Percentiles rank a stretch among this genome's conserved stretches.
Evolutionary conservation across 768 basidiomycete species (phyloP).

Genomic region (Obba rivulosa): DNA sequence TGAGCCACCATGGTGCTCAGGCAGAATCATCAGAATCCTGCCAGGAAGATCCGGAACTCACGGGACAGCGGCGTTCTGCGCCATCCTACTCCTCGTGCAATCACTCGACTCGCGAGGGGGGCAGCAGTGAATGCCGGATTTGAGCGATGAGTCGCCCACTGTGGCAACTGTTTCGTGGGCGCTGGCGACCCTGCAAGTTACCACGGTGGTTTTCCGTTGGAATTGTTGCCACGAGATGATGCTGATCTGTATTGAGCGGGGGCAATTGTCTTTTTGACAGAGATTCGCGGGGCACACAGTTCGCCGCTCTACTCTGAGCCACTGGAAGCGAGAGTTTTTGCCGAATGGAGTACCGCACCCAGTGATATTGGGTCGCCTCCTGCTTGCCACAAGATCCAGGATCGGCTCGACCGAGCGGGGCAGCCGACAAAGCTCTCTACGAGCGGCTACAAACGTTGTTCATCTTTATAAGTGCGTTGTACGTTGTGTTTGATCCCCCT

Average conservation of each 20-base stretch:
- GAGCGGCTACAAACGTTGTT: not conserved
- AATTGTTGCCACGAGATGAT: not conserved
- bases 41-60: too few species aligned
- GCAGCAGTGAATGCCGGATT: too few species aligned
- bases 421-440: not conserved
- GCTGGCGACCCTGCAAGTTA: not conserved
- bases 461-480: slow-evolving; percentile 12
- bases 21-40: too few species aligned
- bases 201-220: not conserved
- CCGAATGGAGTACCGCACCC: slow-evolving; percentile 1
- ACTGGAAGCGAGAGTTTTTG: slow-evolving; percentile 1
- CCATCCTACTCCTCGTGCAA: too few species aligned
- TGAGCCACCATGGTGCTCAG: too few species aligned
- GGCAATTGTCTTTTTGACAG: slow-evolving; percentile 8
- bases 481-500: slow-evolving; percentile 12
- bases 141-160: too few species aligned
- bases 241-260: slow-evolving; percentile 5
- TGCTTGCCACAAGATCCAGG: not conserved
- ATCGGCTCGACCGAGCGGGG: not conserved
- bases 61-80: too few species aligned
- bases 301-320: not conserved
- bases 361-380: not conserved
- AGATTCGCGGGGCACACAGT: slow-evolving; percentile 13
- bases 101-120: too few species aligned
- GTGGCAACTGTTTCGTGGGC: not conserved